Conservation (phyloP, 2,329 filamentous ascomycete species). For the Zasmidium angulare region DNA sequence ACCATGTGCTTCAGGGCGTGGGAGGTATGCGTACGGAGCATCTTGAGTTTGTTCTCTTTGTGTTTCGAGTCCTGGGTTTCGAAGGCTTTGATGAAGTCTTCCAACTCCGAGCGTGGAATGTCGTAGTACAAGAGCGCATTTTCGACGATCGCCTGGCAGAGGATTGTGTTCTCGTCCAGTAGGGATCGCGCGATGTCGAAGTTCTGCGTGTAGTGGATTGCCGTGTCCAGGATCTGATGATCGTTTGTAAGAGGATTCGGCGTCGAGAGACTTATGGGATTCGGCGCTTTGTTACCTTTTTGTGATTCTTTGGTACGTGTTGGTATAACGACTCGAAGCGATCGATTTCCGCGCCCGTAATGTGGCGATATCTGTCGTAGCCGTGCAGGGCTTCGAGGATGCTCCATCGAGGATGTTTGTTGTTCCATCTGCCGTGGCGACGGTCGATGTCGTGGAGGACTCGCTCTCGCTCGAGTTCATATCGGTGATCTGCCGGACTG, state of each 20-base stretch:
- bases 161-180: conserved; percentile 77
- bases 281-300: conserved; percentile 10
- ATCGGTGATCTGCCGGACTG: neutral
- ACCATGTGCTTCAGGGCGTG: conserved; percentile 90
- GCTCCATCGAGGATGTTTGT: conserved; percentile 66
- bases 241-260: too few species aligned
- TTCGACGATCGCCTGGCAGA: conserved; percentile 71
- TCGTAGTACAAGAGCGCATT: conserved; percentile 45
- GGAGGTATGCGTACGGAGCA: conserved; percentile 39
- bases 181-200: conserved; percentile 50
- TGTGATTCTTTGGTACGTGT: conserved; percentile 17
- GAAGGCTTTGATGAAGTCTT: conserved; percentile 15
- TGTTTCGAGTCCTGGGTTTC: conserved; percentile 58
- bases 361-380: conserved; percentile 56
- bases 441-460: conserved; percentile 13
- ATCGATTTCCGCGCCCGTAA: conserved; percentile 17
- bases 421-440: conserved; percentile 18
- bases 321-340: conserved; percentile 18
- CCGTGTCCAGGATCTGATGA: conserved; percentile 15
- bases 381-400: conserved; percentile 73
- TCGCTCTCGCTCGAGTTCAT: conserved; percentile 6
- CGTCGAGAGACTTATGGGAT: too few species aligned
- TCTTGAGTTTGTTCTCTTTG: conserved; percentile 65
- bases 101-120: conserved; percentile 15
- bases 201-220: conserved; percentile 16